Base-by-base conservation (phyloP, 192 early-diverging fungal genomes). In the Coemansia sp. region DNA sequence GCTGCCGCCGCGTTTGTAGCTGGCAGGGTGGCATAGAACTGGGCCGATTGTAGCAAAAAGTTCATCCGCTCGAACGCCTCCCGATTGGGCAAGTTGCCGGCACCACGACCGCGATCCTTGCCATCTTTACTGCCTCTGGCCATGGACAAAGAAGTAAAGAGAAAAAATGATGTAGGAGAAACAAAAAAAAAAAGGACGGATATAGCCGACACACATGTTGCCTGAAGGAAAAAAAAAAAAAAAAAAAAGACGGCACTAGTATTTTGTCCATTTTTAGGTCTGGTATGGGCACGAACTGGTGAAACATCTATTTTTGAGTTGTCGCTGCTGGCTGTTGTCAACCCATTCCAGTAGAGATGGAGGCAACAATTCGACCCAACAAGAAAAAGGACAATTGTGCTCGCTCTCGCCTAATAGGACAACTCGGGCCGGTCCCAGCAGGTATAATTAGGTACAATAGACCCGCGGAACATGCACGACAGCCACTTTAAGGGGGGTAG, bases 31-130 rank as follows among this genome's bases (percentile, higher is more conserved):
- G 79, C 70, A 23, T 65, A 70, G 61, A 76, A 73, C 32, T 74
- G 79, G 6, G 79, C 64, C 30, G 79, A 76, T 39, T 82, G 79
- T 53, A 71, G 73, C 4, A 82, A 71, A 68, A 82, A 82, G 61
- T 74, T 82, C 74, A 82, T 76, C 58, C 79, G 66, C 66, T 82
- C 71, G 28, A 55, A 82, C 32, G 73, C 61, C 62, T 82, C 79
- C 40, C 79, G 75, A 60, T 71, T 75, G 30, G 79, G 79, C 64
- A 82, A 61, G 19, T 42, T 37, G 21, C 77, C 55, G 30, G 30
- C 55, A 21, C 47, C 47, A 49, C 47, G 47, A 21, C 47, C 47
- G 17, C 55, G 55, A 32, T 58, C 32, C 55, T 58, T 58, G 55
- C 55, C 30, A 17, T 58, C 55, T 33, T 58, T 58, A 33, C 55